Evolutionary conservation across 2,329 filamentous ascomycete species (phyloP), one percentile per base, ranked within the genome.

Genomic region (Metarhizium guizhouense): DNA sequence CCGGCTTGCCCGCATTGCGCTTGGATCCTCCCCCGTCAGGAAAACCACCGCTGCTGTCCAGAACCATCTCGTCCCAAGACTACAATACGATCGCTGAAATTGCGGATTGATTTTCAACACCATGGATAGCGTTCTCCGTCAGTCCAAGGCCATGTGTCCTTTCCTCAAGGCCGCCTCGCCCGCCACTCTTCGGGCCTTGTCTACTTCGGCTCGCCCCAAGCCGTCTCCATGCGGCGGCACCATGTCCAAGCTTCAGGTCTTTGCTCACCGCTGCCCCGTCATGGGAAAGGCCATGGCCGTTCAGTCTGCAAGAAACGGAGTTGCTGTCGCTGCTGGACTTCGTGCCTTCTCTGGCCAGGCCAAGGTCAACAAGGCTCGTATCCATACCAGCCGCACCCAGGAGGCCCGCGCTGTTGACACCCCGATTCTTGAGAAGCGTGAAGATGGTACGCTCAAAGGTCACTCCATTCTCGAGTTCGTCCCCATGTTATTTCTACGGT

Each of bases 251-350:
- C 82, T 99, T 66, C 94, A 97, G 78, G 84, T 94, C 63, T 85
- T 95, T 68, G 94, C 90, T 66, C 87, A 91, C 69, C 90, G 93
- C 72, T 99, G 94, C 82, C 94, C 94, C 57, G 87, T 99, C 73
- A 99, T 99, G 94, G 93, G 92, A 72, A 95, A 96, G 81, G 94
- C 94, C 47, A 83, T 99, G 71, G 88, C 90, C 59, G 86, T 96
- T 43, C 93, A 96, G 79, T 82, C 82, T 49, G 79, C 83, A 60
- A 79, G 80, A 67, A 70, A 76, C 52, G 73, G 77, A 53, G 73
- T 74, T 53, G 72, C 75, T 40, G 38, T 40, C 58, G 71, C 76
- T 56, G 72, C 78, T 53, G 76, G 74, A 57, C 70, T 82, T 60
- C 76, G 81, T 58, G 72, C 76, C 61, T 74, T 81, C 61, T 76